Conservation (phyloP, 1,139 yeast species). For the Lodderomyces oxycetoniae region DNA sequence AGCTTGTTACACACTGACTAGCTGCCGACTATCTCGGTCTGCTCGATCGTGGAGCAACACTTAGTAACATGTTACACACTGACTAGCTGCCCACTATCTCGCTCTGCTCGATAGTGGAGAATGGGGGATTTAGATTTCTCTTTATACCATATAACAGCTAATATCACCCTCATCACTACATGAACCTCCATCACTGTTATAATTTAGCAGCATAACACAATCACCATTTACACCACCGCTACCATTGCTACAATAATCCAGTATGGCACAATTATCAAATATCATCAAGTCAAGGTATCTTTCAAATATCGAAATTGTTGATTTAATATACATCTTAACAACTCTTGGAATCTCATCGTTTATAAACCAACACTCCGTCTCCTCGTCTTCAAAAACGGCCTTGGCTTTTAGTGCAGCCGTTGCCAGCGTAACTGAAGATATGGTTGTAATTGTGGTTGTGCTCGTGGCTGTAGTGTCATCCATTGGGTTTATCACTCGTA, state of each 20-base stretch:
- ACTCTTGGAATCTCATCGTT: conserved; percentile 6
- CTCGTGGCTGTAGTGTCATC: background rate
- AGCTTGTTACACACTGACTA: no score
- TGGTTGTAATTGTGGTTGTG: background rate
- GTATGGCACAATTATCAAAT: no score
- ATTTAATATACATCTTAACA: conserved; percentile 6
- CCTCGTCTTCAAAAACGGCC: background rate
- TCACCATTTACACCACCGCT: background rate
- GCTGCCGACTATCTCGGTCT: no score
- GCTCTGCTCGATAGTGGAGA: no score
- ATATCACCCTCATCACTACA: conserved; percentile 1
- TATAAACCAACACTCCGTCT: background rate
- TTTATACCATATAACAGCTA: background rate
- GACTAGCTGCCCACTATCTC: no score
- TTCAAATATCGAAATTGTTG: conserved; percentile 1
- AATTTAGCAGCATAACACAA: no score
- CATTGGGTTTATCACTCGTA: conserved; percentile 10
- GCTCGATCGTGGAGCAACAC: no score
- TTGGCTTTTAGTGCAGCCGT: background rate
- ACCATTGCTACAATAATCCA: no score
- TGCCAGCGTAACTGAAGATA: background rate
- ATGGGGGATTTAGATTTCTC: background rate
- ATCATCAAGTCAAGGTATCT: conserved; percentile 1
- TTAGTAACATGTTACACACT: no score
- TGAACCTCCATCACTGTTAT: background rate